Evolutionary conservation across 2,329 filamentous ascomycete genomes (phyloP).

Genomic region (Trichoderma sp.): DNA sequence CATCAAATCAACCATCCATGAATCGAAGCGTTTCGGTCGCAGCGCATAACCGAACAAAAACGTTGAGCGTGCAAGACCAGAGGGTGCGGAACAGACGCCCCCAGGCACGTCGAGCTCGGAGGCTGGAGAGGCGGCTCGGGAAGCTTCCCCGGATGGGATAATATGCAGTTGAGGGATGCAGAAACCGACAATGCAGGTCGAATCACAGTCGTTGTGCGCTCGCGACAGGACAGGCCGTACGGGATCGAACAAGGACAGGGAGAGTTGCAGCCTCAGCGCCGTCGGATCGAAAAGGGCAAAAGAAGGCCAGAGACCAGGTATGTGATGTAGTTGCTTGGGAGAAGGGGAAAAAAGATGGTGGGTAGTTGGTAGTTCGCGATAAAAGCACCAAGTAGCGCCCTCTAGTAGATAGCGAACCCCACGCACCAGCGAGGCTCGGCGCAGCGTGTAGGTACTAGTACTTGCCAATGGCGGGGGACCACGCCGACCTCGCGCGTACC

Average conservation of each 20-base stretch:
- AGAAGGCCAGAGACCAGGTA: not conserved
- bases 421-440: slow-evolving; percentile 17
- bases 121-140: slow-evolving; percentile 1
- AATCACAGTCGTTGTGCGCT: not conserved
- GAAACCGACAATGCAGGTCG: not conserved
- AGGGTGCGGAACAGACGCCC: slow-evolving; percentile 6
- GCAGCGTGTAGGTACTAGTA: too few species aligned
- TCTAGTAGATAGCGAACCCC: not conserved
- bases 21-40: not conserved
- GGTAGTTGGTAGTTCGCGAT: slow-evolving; percentile 8
- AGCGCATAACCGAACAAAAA: slow-evolving; percentile 5
- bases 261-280: slow-evolving; percentile 6
- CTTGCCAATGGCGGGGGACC: not conserved
- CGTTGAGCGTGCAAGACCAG: not conserved
- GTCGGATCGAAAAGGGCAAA: not conserved
- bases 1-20: slow-evolving; percentile 25
- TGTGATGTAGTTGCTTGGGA: not conserved
- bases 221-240: not conserved
- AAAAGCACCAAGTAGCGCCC: not conserved
- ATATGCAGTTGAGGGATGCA: slow-evolving; percentile 3
- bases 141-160: slow-evolving; percentile 4
- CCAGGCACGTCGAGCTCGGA: not conserved
- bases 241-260: not conserved
- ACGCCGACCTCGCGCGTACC: not conserved
- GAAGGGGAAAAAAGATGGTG: slow-evolving; percentile 1